Conservation (phyloP, 768 basidiomycete species). For the Lyophyllum semitale region DNA sequence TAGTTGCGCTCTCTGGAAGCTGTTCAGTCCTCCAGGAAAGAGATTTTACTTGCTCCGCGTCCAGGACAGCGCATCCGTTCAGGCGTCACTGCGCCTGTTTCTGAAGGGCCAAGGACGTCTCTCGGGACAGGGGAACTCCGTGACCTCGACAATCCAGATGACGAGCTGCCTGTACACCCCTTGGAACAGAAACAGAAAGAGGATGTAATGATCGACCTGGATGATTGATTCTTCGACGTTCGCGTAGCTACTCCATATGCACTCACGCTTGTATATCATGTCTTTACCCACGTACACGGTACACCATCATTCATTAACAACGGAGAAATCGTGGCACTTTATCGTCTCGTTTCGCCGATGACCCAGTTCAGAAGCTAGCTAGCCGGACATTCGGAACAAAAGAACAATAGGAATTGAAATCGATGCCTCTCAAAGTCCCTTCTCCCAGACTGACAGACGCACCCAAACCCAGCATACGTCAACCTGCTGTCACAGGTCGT, state of each 20-base stretch:
- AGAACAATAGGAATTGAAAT: not conserved
- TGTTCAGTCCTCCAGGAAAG: conserved; percentile 49
- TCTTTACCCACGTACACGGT: not conserved
- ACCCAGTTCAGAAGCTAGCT: not conserved
- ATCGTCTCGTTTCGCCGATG: not conserved
- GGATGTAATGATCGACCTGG: conserved; percentile 44
- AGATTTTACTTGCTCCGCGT: conserved; percentile 59
- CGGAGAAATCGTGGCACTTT: not conserved
- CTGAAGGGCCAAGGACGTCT: not conserved
- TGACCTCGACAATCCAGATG: conserved; percentile 28
- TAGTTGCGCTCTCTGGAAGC: conserved; percentile 62
- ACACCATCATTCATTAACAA: not conserved
- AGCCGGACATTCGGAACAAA: not conserved
- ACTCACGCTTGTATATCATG: not conserved
- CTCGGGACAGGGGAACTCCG: conserved; percentile 5
- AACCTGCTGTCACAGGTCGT: too few species aligned
- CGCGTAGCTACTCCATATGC: not conserved
- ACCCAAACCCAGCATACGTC: too few species aligned
- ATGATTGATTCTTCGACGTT: conserved; percentile 27
- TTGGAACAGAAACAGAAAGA: conserved; percentile 6
- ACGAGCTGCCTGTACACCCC: conserved; percentile 23
- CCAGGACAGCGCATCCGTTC: conserved; percentile 68
- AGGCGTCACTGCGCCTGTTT: conserved; percentile 46
- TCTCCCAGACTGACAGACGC: too few species aligned
- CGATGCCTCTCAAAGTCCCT: not conserved